These are phyloP conservation scores for Limtongia smithiae DNA, from an alignment of 805 yeast genomes.

Conservation along the genomic window DNA sequence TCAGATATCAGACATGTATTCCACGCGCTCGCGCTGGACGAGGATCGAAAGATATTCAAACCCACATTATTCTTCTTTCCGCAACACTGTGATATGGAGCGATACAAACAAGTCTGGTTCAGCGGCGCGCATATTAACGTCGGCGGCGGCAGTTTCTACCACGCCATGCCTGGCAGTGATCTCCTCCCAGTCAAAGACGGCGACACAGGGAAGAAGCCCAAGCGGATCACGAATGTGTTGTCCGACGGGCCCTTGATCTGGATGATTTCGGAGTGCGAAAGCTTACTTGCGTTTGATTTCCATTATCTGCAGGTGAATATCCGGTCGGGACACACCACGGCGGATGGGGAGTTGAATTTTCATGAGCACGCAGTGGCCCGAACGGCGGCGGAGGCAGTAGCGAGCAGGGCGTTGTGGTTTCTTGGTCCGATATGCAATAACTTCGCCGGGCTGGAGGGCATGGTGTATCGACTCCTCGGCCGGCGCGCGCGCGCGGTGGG, in stretches of 20 bases:
- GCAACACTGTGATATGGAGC: background rate
- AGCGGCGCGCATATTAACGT: constrained; percentile 18
- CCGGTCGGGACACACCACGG: constrained; percentile 1
- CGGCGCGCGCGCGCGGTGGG: no score
- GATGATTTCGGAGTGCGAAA: constrained; percentile 13
- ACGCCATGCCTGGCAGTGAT: no score
- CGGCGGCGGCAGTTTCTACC: constrained; percentile 20
- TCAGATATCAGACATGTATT: constrained; percentile 21
- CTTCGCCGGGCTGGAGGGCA: constrained; percentile 6
- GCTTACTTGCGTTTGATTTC: constrained; percentile 3
- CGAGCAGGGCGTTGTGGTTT: constrained; percentile 1
- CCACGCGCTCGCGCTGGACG: constrained; percentile 24
- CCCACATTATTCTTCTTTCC: constrained; percentile 23
- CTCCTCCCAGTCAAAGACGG: no score
- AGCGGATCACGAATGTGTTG: background rate
- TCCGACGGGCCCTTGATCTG: constrained; percentile 23
- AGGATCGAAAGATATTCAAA: constrained; percentile 8
- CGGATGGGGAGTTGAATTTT: background rate
- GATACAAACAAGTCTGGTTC: constrained; percentile 25
- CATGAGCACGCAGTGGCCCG: no score
- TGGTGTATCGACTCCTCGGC: background rate
- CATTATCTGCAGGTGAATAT: constrained; percentile 11
- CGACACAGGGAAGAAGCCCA: constrained; percentile 4
- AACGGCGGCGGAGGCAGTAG: background rate
- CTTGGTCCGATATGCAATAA: constrained; percentile 17